phyloP scores from a whole-genome alignment of 306 rosid species.

The Quillaja saponaria region DNA sequence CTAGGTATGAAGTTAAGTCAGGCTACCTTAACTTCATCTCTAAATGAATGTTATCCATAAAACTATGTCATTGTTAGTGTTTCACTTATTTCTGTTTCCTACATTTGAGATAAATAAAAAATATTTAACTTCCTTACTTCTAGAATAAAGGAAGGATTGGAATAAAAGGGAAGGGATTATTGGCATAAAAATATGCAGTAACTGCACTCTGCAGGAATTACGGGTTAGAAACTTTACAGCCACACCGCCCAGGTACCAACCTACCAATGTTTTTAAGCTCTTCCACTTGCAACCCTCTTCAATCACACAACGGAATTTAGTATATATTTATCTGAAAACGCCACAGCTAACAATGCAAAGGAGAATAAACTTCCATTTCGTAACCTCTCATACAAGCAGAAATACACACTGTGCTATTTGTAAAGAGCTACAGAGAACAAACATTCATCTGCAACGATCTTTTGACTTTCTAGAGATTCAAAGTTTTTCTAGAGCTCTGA shows the following conservation, averaged over 20 bases:
- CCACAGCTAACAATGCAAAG: neutral
- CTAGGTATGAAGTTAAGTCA: neutral
- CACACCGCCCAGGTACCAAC: slow-evolving; percentile 12
- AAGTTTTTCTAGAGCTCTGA: too few species aligned
- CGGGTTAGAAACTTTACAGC: slow-evolving; percentile 15
- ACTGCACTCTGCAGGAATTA: neutral
- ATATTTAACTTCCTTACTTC: slow-evolving; percentile 9
- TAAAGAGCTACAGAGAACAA: neutral
- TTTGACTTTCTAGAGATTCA: too few species aligned
- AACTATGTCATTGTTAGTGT: slow-evolving; percentile 13
- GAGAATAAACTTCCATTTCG: slow-evolving; percentile 1
- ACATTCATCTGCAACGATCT: neutral
- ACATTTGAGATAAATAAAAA: neutral
- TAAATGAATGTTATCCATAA: slow-evolving; percentile 9
- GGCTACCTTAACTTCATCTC: slow-evolving; percentile 16
- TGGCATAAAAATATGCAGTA: neutral
- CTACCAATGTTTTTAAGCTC: slow-evolving; percentile 13
- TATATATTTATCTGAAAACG: neutral
- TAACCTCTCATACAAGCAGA: slow-evolving; percentile 5
- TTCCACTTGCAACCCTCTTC: slow-evolving; percentile 16
- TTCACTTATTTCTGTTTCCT: slow-evolving; percentile 9
- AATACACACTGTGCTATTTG: neutral
- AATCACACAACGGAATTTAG: slow-evolving; percentile 6
- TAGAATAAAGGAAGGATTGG: neutral
- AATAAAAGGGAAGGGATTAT: slow-evolving; percentile 8